Conservation (phyloP, 2,329 filamentous ascomycete genomes). For the Pestalotiopsis sp. region DNA sequence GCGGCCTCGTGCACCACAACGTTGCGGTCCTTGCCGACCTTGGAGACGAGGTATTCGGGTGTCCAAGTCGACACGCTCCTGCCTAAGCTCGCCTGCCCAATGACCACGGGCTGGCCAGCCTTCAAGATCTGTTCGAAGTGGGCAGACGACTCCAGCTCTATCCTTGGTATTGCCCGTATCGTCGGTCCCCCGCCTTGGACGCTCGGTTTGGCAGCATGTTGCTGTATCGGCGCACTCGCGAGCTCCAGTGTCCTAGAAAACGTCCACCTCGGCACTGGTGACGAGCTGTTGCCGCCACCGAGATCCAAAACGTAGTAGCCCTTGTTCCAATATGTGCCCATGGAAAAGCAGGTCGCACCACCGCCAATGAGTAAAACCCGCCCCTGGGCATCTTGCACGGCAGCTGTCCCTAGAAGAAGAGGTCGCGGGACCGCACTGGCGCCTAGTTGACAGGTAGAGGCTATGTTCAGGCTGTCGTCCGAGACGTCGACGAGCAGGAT, state of each 20-base stretch:
- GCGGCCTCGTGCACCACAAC: constrained; percentile 75
- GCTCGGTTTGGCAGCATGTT: background rate
- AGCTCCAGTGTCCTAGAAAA: constrained; percentile 12
- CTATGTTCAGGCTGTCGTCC: constrained; percentile 25
- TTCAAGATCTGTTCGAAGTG: constrained; percentile 65
- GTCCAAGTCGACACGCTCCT: constrained; percentile 70
- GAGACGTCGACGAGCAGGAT: constrained; percentile 45
- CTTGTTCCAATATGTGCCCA: constrained; percentile 83
- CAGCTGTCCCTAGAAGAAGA: constrained; percentile 71
- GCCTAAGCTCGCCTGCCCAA: constrained; percentile 69
- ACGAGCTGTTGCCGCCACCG: background rate
- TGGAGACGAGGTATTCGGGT: constrained; percentile 65
- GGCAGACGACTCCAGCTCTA: constrained; percentile 51
- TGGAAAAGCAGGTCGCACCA: constrained; percentile 87
- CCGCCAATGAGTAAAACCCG: constrained; percentile 71
- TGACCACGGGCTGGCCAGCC: constrained; percentile 62
- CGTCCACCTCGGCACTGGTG: background rate
- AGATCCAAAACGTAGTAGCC: constrained; percentile 36
- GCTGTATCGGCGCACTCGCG: background rate
- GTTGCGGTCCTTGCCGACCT: constrained; percentile 62
- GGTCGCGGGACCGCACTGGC: constrained; percentile 46
- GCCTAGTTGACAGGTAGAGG: constrained; percentile 21
- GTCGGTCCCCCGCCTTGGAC: constrained; percentile 34
- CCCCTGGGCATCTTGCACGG: constrained; percentile 46
- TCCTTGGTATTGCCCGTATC: constrained; percentile 47